These are phyloP conservation scores for Coemansia biformis DNA, from an alignment of 192 early-diverging fungal species.

Conservation along the genomic window DNA sequence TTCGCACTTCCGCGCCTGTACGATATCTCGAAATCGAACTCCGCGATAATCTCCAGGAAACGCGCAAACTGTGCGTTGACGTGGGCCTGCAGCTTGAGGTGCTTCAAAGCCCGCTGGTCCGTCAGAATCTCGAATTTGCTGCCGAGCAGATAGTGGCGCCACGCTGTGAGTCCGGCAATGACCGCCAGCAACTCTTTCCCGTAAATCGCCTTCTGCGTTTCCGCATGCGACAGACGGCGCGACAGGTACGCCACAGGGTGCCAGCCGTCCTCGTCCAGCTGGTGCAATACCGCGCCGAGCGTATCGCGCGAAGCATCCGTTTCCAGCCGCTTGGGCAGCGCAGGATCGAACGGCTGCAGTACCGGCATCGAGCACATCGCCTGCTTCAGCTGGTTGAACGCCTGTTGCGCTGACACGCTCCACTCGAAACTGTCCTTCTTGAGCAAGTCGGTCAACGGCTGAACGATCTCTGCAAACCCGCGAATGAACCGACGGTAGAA, in stretches of 20 bases:
- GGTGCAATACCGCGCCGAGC: conserved; percentile 6
- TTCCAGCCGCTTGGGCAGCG: not conserved
- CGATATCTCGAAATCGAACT: conserved; percentile 4
- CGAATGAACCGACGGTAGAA: conserved; percentile 6
- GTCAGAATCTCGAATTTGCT: conserved; percentile 2
- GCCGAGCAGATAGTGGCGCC: conserved; percentile 7
- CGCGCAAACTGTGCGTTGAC: not conserved
- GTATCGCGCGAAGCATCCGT: conserved; percentile 8
- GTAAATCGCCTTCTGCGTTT: conserved; percentile 3
- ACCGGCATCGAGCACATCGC: conserved; percentile 3
- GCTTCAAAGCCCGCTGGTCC: conserved; percentile 1
- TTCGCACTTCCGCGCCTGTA: conserved; percentile 1
- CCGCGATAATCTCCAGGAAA: not conserved
- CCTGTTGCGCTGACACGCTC: not conserved
- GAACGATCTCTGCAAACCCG: not conserved
- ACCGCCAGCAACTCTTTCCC: conserved; percentile 3
- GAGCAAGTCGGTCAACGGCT: conserved; percentile 4
- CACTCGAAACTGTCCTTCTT: conserved; percentile 10
- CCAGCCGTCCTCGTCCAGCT: conserved; percentile 1
- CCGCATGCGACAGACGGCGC: not conserved
- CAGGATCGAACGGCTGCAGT: conserved; percentile 10
- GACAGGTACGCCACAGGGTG: conserved; percentile 10
- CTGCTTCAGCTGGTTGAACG: conserved; percentile 3
- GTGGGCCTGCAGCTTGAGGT: not conserved
- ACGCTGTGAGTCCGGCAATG: not conserved